Conservation (phyloP, 371 early-diverging fungal genomes). For the Apophysomyces trapeziformis region DNA sequence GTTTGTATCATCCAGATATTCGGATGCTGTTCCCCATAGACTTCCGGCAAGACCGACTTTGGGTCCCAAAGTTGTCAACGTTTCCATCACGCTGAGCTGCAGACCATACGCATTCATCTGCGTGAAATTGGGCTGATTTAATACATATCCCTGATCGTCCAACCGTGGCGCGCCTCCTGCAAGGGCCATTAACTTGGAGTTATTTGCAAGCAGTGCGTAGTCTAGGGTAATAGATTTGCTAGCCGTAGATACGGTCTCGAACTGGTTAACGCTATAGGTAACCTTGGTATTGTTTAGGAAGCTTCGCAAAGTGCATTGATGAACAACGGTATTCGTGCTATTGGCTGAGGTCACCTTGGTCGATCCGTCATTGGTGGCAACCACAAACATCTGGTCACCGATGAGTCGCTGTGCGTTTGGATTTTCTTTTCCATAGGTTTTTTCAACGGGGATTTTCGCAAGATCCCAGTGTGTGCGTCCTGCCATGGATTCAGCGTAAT, state of each 20-base stretch:
- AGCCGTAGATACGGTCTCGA: not conserved
- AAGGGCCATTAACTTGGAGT: conserved; percentile 9
- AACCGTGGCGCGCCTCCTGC: too few species aligned
- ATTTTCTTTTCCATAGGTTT: not conserved
- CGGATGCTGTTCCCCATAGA: not conserved
- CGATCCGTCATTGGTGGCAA: conserved; percentile 1
- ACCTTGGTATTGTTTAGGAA: conserved; percentile 12
- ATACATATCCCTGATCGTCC: too few species aligned
- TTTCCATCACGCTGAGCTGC: conserved; percentile 13
- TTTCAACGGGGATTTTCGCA: not conserved
- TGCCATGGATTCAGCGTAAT: conserved; percentile 21
- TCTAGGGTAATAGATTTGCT: conserved; percentile 11
- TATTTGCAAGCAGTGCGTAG: conserved; percentile 12
- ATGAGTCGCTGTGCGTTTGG: not conserved
- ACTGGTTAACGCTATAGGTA: not conserved
- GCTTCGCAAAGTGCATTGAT: conserved; percentile 16
- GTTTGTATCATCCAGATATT: too few species aligned
- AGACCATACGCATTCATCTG: conserved; percentile 16
- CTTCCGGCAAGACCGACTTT: not conserved
- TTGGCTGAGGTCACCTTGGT: not conserved
- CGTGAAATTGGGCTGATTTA: not conserved
- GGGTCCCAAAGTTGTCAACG: not conserved
- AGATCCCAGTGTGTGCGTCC: conserved; percentile 19
- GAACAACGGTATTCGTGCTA: not conserved
- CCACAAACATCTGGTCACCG: conserved; percentile 24